Evolutionary conservation across 345 rosid genomes (phyloP), one percentile per base, ranked within the genome.

Genomic region (Luvunga scandens): DNA sequence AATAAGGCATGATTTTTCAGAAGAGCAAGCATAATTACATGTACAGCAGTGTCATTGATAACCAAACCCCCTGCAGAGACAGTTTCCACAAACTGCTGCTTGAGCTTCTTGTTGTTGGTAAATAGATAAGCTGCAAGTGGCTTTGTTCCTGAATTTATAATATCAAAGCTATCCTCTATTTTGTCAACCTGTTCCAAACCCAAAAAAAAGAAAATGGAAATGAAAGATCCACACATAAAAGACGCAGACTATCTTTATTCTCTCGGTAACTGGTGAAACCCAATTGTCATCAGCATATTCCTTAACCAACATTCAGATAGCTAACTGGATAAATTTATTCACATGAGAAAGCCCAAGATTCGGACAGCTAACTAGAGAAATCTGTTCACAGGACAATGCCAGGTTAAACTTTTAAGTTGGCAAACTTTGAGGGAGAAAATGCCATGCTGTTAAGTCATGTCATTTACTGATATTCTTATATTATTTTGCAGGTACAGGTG

Each of bases 121-220:
- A 96, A 96, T 56, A 96, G 71, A 81, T 94, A 96, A 36, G 98
- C 99, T 27, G 97, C 98, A 75, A 96, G 98, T 68, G 99, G 98
- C 87, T 97, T 97, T 39, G 84, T 28, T 72, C 92, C 88, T 31
- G 97, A 88, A 75, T 84, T 91, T 61, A 97, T 90, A 71, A 94
- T 83, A 64, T 87, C 88, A 80, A 90, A 88, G 84, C 97, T 80
- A 38, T 91, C 98, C 82, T 94, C 98, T 82, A 94, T 75, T 81
- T 89, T 89, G 82, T 90, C 88, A 28, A 97, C 85, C 99, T 94
- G 88, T 27, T 82, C 57, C 48, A 21, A 76, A 36, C 65, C 85
- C 69, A 66, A 69, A 3, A 69, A 69, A 1, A 69, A 18, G 2
- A 38, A 38, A 38, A 38, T 8, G 42, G 33, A 75, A 50, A 62